Percentiles rank a stretch among this genome's conserved stretches.
phyloP scores from a whole-genome alignment of 2,329 filamentous ascomycete genomes.

The Xylaria hypoxylon region DNA sequence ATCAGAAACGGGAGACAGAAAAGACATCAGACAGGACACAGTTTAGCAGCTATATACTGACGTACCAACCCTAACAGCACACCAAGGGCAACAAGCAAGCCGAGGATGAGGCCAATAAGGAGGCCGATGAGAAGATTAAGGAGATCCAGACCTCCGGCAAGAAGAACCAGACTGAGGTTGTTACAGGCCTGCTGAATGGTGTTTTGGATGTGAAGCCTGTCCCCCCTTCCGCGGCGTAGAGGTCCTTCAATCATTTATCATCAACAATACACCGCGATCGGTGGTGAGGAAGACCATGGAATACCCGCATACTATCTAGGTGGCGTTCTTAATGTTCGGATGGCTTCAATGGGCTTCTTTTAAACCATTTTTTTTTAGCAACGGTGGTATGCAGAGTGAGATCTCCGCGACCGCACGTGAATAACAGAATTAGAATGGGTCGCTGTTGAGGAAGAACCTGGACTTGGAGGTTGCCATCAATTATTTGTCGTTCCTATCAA shows the following conservation, averaged over 20 bases:
- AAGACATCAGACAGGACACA: constrained; percentile 3
- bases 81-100: constrained; percentile 86
- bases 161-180: constrained; percentile 81
- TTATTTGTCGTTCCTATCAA: constrained; percentile 41
- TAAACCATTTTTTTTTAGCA: no score
- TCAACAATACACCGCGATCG: constrained; percentile 2
- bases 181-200: constrained; percentile 85
- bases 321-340: neutral
- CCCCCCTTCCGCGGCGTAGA: constrained; percentile 53
- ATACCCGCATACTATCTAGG: neutral
- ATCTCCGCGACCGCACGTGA: neutral
- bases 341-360: constrained; percentile 1
- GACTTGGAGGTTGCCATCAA: constrained; percentile 37
- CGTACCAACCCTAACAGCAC: constrained; percentile 69
- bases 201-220: constrained; percentile 86
- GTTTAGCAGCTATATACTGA: constrained; percentile 24
- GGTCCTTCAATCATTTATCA: neutral
- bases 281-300: constrained; percentile 8
- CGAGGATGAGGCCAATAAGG: constrained; percentile 81
- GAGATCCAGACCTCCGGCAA: constrained; percentile 84
- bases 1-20: neutral
- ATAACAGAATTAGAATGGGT: constrained; percentile 27
- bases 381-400: constrained; percentile 7
- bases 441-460: constrained; percentile 22
- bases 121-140: constrained; percentile 83